These are phyloP conservation scores for Withania somnifera DNA, from an alignment of 305 asterid genomes.

Conservation along the genomic window DNA sequence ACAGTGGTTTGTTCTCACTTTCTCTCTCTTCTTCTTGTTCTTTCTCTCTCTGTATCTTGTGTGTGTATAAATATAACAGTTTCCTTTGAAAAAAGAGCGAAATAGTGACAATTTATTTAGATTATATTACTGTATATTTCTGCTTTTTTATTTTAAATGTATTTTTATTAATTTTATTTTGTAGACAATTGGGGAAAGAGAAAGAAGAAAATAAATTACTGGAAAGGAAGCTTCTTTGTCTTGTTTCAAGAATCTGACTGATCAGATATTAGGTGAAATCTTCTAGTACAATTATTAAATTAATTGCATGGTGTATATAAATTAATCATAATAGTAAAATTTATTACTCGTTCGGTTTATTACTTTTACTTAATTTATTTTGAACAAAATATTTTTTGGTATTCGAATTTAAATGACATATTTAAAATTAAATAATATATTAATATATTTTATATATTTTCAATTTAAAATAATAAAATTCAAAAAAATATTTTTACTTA, in stretches of 20 bases:
- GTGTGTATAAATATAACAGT: not conserved
- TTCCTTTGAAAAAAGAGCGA: not conserved
- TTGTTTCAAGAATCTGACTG: constrained; percentile 26
- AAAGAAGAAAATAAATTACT: constrained; percentile 6
- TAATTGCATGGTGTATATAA: constrained; percentile 4
- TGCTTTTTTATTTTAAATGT: too few relatives aligned
- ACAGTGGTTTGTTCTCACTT: constrained; percentile 5
- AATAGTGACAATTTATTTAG: constrained; percentile 1
- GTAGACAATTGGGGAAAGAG: not conserved
- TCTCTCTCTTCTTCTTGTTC: not conserved
- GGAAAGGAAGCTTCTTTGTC: constrained; percentile 40
- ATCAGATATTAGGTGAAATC: constrained; percentile 47
- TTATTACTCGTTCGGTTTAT: too few relatives aligned
- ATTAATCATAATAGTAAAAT: too few relatives aligned
- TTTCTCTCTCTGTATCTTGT: constrained; percentile 11
- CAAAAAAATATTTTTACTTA: too few relatives aligned
- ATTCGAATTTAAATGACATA: too few relatives aligned
- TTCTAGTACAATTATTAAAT: constrained; percentile 10
- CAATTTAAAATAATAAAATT: too few relatives aligned
- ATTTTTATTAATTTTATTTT: too few relatives aligned
- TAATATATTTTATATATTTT: too few relatives aligned
- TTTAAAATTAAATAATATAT: too few relatives aligned
- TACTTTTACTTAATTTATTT: too few relatives aligned
- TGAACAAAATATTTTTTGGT: too few relatives aligned
- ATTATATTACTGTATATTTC: too few relatives aligned